Base-by-base conservation (phyloP, 2,329 filamentous ascomycete genomes). In the Dichotomopilus funicola region DNA sequence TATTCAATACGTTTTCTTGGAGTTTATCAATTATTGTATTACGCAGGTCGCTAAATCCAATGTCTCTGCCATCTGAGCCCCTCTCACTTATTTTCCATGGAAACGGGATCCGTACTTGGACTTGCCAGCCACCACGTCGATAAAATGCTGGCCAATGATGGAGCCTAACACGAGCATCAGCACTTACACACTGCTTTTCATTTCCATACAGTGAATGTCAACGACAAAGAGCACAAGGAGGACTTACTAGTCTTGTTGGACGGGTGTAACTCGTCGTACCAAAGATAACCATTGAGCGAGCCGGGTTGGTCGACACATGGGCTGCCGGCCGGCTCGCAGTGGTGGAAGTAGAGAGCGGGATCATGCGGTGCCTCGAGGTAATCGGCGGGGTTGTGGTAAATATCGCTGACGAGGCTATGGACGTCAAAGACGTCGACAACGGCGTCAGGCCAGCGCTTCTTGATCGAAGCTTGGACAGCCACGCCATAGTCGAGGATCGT, bases 251-350 rank as follows among this genome's bases (percentile, higher is more conserved):
- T 78, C 69, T 81, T 80, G 69, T 83, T 77, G 35, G 82, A 84
- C 0, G 87, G 86, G 72, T 92, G 88, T 65, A 91, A 68, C 65
- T 84, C 80, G 69, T 92, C 87, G 63, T 77, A 78, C 86, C 87
- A 91, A 67, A 89, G 61, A 66, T 81, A 91, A 46, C 79, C 83
- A 61, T 86, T 80, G 37, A 74, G 68, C 37, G 74, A 72, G 3
- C 62, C 64, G 11, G 69, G 61, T 40, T 72, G 71, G 55, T 71
- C 56, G 4, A 65, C 65, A 59, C 78, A 81, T 4, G 65, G 58
- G 7, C 60, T 57, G 19, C 67, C 62, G 10, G 58, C 55, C 1
- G 65, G 54, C 31, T 67, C 51, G 63, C 87, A 90, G 27, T 78
- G 70, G 45, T 80, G 74, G 53, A 79, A 82, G 44, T 73, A 81